Evolutionary conservation across 2,329 filamentous ascomycete genomes (phyloP).

Genomic region (Colletotrichum orbiculare): DNA sequence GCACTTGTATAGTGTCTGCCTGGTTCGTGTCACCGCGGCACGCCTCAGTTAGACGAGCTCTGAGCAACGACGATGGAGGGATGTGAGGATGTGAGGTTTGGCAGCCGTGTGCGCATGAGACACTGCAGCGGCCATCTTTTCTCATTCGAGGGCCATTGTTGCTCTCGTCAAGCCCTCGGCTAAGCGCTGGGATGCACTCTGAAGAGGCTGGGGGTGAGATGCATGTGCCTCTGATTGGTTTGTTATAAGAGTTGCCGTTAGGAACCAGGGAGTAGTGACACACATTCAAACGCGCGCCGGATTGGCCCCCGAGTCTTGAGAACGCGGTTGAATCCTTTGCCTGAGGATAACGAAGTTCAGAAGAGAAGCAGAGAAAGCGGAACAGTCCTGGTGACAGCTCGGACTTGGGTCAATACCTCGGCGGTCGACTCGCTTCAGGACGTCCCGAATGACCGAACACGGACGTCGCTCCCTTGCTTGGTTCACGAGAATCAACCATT

Average conservation of each 20-base stretch:
- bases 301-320: too few species aligned
- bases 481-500: background rate
- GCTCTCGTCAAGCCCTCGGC: background rate
- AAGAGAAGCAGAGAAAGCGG: background rate
- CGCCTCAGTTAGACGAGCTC: conserved; percentile 14
- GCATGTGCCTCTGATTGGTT: too few species aligned
- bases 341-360: too few species aligned
- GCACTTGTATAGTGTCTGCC: background rate
- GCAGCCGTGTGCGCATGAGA: conserved; percentile 3
- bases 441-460: conserved; percentile 26
- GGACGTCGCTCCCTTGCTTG: background rate
- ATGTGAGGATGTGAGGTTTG: too few species aligned
- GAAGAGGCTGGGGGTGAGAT: too few species aligned
- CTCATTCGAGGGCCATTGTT: background rate
- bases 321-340: too few species aligned
- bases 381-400: background rate
- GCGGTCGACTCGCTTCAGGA: conserved; percentile 19
- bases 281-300: too few species aligned
- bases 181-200: background rate
- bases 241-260: too few species aligned
- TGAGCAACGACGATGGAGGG: conserved; percentile 1
- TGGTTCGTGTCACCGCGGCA: too few species aligned
- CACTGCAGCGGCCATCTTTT: conserved; percentile 2
- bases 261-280: too few species aligned
- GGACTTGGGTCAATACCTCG: conserved; percentile 22